Evolutionary conservation across 306 rosid genomes (phyloP).

Genomic region (Cucurbita moschata): DNA sequence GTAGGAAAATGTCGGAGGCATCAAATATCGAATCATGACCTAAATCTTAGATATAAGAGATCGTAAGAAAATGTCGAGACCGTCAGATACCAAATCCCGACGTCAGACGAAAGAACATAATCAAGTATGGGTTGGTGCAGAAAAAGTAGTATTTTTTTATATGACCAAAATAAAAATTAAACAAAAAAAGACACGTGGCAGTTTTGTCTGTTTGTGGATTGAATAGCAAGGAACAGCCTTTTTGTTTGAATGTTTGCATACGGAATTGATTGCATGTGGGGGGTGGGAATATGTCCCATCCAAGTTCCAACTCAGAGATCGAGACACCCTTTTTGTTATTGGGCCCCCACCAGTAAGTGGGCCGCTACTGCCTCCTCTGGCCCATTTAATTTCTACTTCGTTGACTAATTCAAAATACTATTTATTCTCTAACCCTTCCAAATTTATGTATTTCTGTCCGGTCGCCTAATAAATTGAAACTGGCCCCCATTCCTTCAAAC

Average conservation of each 20-base stretch:
- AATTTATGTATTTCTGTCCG: background rate
- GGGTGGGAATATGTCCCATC: background rate
- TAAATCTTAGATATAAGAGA: too few species aligned
- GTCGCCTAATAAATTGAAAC: background rate
- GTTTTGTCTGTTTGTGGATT: background rate
- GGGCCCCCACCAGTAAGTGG: background rate
- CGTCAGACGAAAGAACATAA: too few species aligned
- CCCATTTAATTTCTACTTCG: background rate
- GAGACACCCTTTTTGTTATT: background rate
- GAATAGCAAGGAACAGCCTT: background rate
- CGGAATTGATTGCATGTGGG: background rate
- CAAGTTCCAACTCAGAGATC: constrained; percentile 3
- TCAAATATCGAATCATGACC: too few species aligned
- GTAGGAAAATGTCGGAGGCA: too few species aligned
- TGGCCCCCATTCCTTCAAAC: background rate
- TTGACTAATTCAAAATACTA: background rate
- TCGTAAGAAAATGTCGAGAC: fast-evolving
- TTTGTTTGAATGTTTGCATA: background rate
- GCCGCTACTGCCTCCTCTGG: background rate
- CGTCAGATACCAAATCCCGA: too few species aligned
- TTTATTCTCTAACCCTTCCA: background rate
- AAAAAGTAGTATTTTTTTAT: too few species aligned
- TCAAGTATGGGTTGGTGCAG: too few species aligned
- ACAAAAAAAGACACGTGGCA: background rate
- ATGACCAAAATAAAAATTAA: too few species aligned